Evolutionary conservation across 73 alveolate genomes (phyloP).

Genomic region (Uronychia binucleata): DNA sequence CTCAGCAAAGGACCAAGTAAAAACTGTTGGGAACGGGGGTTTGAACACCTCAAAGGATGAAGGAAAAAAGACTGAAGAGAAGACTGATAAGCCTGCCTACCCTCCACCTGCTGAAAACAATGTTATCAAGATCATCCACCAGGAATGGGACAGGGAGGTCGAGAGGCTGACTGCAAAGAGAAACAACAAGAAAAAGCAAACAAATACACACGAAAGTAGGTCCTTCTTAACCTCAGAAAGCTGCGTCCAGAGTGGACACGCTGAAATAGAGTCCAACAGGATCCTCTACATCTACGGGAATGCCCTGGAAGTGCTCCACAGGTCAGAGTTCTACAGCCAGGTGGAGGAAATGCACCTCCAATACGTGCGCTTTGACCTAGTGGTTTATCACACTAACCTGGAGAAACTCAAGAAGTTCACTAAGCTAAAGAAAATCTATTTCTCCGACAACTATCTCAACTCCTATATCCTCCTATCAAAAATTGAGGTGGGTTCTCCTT

Average conservation of each 20-base stretch:
- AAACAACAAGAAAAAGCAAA: constrained; percentile 15
- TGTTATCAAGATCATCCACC: constrained; percentile 32
- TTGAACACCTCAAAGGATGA: not conserved
- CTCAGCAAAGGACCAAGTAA: no score
- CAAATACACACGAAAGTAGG: constrained; percentile 21
- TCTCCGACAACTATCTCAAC: constrained; percentile 72
- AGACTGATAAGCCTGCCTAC: not conserved
- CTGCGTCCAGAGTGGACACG: constrained; percentile 82
- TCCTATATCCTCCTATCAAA: constrained; percentile 76
- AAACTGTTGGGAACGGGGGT: not conserved
- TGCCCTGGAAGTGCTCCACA: constrained; percentile 82
- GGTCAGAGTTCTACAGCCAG: constrained; percentile 76
- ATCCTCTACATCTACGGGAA: constrained; percentile 82
- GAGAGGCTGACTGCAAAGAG: constrained; percentile 42
- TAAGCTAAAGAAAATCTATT: constrained; percentile 70
- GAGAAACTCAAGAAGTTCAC: constrained; percentile 75
- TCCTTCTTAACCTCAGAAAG: constrained; percentile 16
- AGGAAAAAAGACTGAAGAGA: not conserved
- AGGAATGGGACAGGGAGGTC: constrained; percentile 47
- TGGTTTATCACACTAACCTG: constrained; percentile 68
- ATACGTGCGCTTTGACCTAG: constrained; percentile 73
- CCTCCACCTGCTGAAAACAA: not conserved
- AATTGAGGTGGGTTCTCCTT: constrained; percentile 63
- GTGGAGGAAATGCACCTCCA: constrained; percentile 70
- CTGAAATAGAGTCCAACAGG: constrained; percentile 85